Base-by-base conservation (phyloP, 1,284 basidiomycete species). In the Phellinidium pouzarii region DNA sequence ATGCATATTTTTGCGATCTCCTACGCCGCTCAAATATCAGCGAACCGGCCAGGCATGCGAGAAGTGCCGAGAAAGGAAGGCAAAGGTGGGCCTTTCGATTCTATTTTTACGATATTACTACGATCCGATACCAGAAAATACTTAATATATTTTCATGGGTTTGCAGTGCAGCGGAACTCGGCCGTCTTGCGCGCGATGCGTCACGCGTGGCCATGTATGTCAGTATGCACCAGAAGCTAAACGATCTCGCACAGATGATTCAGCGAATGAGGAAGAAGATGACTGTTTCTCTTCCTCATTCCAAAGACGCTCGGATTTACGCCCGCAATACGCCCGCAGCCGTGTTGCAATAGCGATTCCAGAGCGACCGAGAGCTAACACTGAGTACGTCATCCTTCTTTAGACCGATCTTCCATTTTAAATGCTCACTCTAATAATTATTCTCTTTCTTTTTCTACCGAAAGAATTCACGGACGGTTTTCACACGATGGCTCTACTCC, bases 11-110 rank as follows among this genome's bases (percentile, higher is more conserved):
- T 60, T 72, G 25, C 68, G 71, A 44, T 71, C 71, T 17, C 71
- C 71, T 14, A 73, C 71, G 3, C 71, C 71, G 4, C 58, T 71
- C 50, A 70, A 69, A 57, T 69, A 71, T 59, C 61, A 67, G 47
- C 67, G 70, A 34, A 72, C 72, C 1, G 62, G 65, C 17, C 68
- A 71, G 56, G 73, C 73, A 6, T 75, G 73, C 60, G 67, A 69
- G 55, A 71, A 69, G 53, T 75, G 73, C 59, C 68, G 73, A 23
- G 69, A 72, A 53, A 66, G 72, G 31, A 75, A 75, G 58, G 72
- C 72, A 8, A 75, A 74, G 68, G 73, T 74, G 52, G 47, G 64
- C 14, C 31, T 8, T 34, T 8, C 14, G 6, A 34, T 34, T 8
- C 31, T 34, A 34, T 11, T 34, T 8, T n/a, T n/a, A n/a, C n/a